Percentiles rank a stretch among this genome's conserved stretches.
Conservation (phyloP, 106 monocot genomes). For the Iris macrosiphon region DNA sequence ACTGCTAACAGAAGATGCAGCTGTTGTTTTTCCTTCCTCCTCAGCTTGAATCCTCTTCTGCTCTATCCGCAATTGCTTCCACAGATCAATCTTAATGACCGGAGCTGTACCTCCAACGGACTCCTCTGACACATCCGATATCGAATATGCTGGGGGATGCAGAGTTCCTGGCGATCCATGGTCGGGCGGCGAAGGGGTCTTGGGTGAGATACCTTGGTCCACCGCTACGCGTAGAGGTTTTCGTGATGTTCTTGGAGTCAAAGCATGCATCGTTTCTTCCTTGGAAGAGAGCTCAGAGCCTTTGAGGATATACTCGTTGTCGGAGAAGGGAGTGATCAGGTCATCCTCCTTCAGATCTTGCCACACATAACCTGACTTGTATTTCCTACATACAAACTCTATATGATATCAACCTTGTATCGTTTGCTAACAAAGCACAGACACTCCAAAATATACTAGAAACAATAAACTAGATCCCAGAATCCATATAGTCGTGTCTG, state of each 20-base stretch:
- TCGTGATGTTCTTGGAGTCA: background rate
- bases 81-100: background rate
- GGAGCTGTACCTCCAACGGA: background rate
- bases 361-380: constrained; percentile 61
- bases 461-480: background rate
- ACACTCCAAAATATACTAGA: too few species aligned
- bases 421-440: too few species aligned
- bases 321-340: constrained; percentile 59
- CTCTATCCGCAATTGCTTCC: background rate
- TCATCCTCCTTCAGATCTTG: constrained; percentile 66
- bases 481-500: background rate
- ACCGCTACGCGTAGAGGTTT: background rate
- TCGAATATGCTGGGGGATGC: background rate
- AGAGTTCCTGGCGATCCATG: too few species aligned
- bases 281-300: constrained; percentile 32
- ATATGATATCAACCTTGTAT: background rate
- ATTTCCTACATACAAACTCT: constrained; percentile 25
- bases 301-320: constrained; percentile 67
- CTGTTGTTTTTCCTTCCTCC: background rate
- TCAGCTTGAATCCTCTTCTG: background rate
- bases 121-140: background rate
- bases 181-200: background rate
- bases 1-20: too few species aligned
- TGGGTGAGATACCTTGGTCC: background rate
- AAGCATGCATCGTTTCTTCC: background rate